Conservation (phyloP, 1,139 yeast genomes). For the Saccharomyces hybrid region DNA sequence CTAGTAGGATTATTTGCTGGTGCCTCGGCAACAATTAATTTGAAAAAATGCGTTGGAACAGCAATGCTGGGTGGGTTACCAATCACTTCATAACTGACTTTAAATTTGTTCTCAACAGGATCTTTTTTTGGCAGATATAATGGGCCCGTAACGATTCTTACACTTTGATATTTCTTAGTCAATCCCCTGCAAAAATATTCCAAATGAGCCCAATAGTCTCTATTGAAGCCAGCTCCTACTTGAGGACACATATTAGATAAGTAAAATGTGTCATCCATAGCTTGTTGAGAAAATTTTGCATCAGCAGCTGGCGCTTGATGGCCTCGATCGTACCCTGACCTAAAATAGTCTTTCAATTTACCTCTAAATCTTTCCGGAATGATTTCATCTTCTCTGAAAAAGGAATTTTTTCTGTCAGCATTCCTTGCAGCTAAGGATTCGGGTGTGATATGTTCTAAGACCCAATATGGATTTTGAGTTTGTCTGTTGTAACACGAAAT, state of each 20-base stretch:
- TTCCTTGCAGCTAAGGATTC: slow-evolving; percentile 48
- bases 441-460: slow-evolving; percentile 83
- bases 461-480: slow-evolving; percentile 85
- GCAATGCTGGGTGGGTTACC: slow-evolving; percentile 96
- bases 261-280: slow-evolving; percentile 91
- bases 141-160: slow-evolving; percentile 90
- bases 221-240: slow-evolving; percentile 93
- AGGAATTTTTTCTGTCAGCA: slow-evolving; percentile 71
- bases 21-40: slow-evolving; percentile 76
- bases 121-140: slow-evolving; percentile 73
- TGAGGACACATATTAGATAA: slow-evolving; percentile 93
- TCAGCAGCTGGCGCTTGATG: slow-evolving; percentile 98
- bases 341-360: slow-evolving; percentile 72
- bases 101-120: slow-evolving; percentile 66
- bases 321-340: slow-evolving; percentile 95
- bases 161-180: slow-evolving; percentile 59
- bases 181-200: slow-evolving; percentile 82
- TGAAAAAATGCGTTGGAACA: slow-evolving; percentile 95
- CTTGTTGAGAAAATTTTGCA: slow-evolving; percentile 79
- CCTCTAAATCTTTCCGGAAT: slow-evolving; percentile 75
- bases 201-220: slow-evolving; percentile 96
- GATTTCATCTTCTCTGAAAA: slow-evolving; percentile 77
- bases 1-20: slow-evolving; percentile 33
- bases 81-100: slow-evolving; percentile 83
- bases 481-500: slow-evolving; percentile 81